Base-by-base conservation (phyloP, 1,284 basidiomycete species). In the Hemileia vastatrix region DNA sequence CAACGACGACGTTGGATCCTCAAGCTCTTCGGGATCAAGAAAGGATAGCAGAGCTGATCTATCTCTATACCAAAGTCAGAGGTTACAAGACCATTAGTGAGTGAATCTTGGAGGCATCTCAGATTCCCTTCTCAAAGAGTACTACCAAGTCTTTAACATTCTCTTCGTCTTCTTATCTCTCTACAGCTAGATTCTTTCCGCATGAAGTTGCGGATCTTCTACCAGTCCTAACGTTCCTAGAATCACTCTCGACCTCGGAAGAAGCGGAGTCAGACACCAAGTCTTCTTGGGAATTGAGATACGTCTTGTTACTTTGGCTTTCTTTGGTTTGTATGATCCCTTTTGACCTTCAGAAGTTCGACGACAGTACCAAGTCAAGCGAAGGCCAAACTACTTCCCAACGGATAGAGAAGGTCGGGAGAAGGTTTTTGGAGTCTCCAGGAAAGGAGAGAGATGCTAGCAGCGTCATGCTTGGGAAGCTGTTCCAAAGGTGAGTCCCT, bases 251-350 rank as follows among this genome's bases (percentile, higher is more conserved):
- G 43, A 8, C 36, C 33, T 45, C 27, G 1, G 18, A 8, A 23
- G 23, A 40, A 43, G 32, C 5, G 33, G 73, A 55, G 3, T 72
- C 71, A 1, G 36, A 68, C 3, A 57, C 69, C n/a, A 67, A 69
- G 3, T 67, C n/a, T n/a, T n/a, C 76, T 47, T 98, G 95, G 95
- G 79, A 86, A 50, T 76, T 92, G 54, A 84, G 90, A 62, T 93
- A 95, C 70, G 81, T 88, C 13, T 79, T 90, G 21, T 80, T 98
- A 3, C 80, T 97, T 1, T 98, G 95, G 94, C 81, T 98, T 9
- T 89, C 90, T 15, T 82, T 98, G 15, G 86, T 97, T 56, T 88
- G 88, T 77, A 91, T 90, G 79, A 86, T 97, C 19, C 95, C 95
- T 0, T 99, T 99, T 74, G 85, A 90, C 72, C 79, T 99, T 51